Base-by-base conservation (phyloP, 805 yeast genomes). In the Hanseniaspora hatyaiensis region DNA sequence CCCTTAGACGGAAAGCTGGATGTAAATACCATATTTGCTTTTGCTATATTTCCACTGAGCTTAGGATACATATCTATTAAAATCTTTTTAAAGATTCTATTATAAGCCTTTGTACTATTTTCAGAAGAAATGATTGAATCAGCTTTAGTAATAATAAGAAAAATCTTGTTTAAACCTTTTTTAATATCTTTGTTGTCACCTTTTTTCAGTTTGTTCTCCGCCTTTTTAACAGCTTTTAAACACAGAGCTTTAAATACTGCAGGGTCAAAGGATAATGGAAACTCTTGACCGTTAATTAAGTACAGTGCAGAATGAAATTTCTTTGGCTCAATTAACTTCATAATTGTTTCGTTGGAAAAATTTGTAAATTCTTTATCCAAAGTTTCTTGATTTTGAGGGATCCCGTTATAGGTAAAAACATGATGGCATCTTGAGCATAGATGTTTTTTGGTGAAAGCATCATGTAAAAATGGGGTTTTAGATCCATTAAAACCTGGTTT, bases 361-460 rank as follows among this genome's bases (percentile, higher is more conserved):
- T 29, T 19, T 11, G 18, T 28, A 15, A 38, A 38, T n/a, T 38
- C 33, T 38, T 26, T 8, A 6, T 38, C 24, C 26, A 15, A 38
- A 28, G 18, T 28, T 6, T 16, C 5, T 9, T 23, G 16, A 9
- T 38, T 24, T 12, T 8, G 26, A 3, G n/a, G 12, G 8, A 28
- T 26, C 12, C 15, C 26, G 13, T 18, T 28, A 18, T 38, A 38
- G 12, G 24, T 23, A 12, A 26, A 24, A 29, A 26, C 18, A 16
- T 24, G 18, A 19, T 38, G 41, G 18, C 41, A 38, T 38, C 41
- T 38, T 9, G 26, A 32, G 23, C 41, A 38, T 16, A 38, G 18
- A 28, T 38, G 23, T 28, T 38, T 38, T 15, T 26, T 3, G 11
- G 6, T 16, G 6, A 26, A 26, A 8, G 41, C 22, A 16, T 26